phyloP scores from a whole-genome alignment of 805 yeast genomes.

The Candida tammaniensis region DNA sequence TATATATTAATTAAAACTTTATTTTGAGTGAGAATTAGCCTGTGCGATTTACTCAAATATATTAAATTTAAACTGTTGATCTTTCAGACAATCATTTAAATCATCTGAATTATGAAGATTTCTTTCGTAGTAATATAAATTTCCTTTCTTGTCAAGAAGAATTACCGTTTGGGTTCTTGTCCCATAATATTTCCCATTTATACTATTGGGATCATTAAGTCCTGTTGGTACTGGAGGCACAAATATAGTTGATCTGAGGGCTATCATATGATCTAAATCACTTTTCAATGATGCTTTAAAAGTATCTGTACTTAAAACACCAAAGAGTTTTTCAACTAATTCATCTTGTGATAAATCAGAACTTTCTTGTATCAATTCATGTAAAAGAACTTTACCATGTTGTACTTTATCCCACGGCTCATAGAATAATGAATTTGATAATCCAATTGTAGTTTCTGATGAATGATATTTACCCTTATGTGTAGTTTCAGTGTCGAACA shows the following conservation, averaged over 20 bases:
- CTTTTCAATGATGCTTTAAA: slow-evolving; percentile 22
- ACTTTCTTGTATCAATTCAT: slow-evolving; percentile 15
- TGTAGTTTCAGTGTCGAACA: slow-evolving; percentile 19
- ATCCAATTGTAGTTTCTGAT: slow-evolving; percentile 42
- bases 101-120: slow-evolving; percentile 52
- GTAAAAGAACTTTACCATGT: slow-evolving; percentile 40
- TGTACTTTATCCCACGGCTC: slow-evolving; percentile 76
- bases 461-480: slow-evolving; percentile 18
- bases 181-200: slow-evolving; percentile 65
- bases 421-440: slow-evolving; percentile 65
- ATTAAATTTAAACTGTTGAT: slow-evolving; percentile 6
- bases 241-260: slow-evolving; percentile 59
- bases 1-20: no score
- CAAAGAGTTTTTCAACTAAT: slow-evolving; percentile 52
- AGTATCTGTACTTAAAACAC: slow-evolving; percentile 46
- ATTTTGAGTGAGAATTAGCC: no score
- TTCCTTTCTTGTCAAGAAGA: slow-evolving; percentile 50
- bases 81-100: background rate
- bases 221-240: slow-evolving; percentile 60
- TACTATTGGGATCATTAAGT: slow-evolving; percentile 8
- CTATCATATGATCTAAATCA: slow-evolving; percentile 26
- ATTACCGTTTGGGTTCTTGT: slow-evolving; percentile 85
- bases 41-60: slow-evolving; percentile 4
- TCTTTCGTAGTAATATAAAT: slow-evolving; percentile 58
- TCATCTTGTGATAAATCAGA: slow-evolving; percentile 18